Conservation (phyloP, 495 filamentous ascomycete species). For the Xylaria flabelliformis region DNA sequence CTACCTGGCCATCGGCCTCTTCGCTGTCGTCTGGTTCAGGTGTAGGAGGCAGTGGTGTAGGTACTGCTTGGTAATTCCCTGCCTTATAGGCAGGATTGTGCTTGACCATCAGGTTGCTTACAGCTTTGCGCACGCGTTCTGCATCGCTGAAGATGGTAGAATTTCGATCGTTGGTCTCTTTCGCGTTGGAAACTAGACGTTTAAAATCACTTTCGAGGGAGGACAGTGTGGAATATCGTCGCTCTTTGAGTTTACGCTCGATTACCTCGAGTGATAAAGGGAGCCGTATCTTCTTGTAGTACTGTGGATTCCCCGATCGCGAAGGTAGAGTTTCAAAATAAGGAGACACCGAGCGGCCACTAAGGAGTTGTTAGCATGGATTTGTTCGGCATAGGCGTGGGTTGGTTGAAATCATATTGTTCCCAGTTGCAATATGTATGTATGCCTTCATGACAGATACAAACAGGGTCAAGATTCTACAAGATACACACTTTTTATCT, state of each 20-base stretch:
- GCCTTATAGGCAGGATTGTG: slow-evolving; percentile 74
- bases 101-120: slow-evolving; percentile 77
- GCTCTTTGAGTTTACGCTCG: slow-evolving; percentile 68
- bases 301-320: slow-evolving; percentile 67
- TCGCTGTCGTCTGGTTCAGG: slow-evolving; percentile 43
- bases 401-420: slow-evolving; percentile 1
- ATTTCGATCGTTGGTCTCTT: slow-evolving; percentile 69
- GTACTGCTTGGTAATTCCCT: slow-evolving; percentile 63
- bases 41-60: slow-evolving; percentile 66
- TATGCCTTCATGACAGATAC: slow-evolving; percentile 9
- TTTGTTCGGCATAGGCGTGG: slow-evolving; percentile 2
- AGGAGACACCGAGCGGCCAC: slow-evolving; percentile 71
- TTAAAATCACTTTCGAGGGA: slow-evolving; percentile 75
- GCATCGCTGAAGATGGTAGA: slow-evolving; percentile 74
- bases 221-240: slow-evolving; percentile 67
- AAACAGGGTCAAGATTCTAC: not conserved
- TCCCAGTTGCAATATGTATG: slow-evolving; percentile 11
- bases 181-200: slow-evolving; percentile 78
- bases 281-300: slow-evolving; percentile 72
- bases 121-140: slow-evolving; percentile 74
- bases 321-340: slow-evolving; percentile 74
- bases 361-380: slow-evolving; percentile 39
- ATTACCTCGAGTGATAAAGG: slow-evolving; percentile 80
- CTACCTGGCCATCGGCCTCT: slow-evolving; percentile 27
- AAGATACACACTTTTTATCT: slow-evolving; percentile 70